Percentiles rank a stretch among this genome's conserved stretches.
Conservation (phyloP, 1,284 basidiomycete genomes). For the Rhizoctonia solani region DNA sequence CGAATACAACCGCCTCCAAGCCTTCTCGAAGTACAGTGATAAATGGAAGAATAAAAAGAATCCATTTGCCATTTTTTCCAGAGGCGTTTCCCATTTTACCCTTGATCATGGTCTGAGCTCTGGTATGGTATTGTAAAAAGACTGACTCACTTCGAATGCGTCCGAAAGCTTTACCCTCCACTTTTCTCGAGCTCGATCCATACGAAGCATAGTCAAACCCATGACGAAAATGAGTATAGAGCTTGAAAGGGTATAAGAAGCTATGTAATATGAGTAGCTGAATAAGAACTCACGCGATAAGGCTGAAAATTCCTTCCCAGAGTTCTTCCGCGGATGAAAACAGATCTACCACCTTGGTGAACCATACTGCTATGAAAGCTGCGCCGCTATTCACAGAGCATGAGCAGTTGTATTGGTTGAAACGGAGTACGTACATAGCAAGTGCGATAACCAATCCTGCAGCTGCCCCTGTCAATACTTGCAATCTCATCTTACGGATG, state of each 20-base stretch:
- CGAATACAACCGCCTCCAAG: constrained; percentile 88
- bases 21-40: constrained; percentile 92
- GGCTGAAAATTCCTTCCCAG: constrained; percentile 71
- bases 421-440: constrained; percentile 39
- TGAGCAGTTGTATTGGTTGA: constrained; percentile 41
- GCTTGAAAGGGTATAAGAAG: constrained; percentile 21
- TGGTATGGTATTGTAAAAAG: background rate
- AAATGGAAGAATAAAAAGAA: constrained; percentile 82
- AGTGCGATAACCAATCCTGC: constrained; percentile 42
- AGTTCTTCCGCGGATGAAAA: constrained; percentile 68
- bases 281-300: constrained; percentile 60
- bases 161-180: constrained; percentile 86
- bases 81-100: background rate
- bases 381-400: constrained; percentile 60
- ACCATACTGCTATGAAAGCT: constrained; percentile 78
- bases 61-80: no score
- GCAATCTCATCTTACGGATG: constrained; percentile 48
- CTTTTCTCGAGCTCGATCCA: constrained; percentile 80
- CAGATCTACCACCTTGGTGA: constrained; percentile 71
- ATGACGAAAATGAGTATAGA: constrained; percentile 80
- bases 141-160: constrained; percentile 63
- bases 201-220: constrained; percentile 77
- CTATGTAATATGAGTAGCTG: background rate
- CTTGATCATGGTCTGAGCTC: background rate
- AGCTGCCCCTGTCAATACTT: constrained; percentile 39